phyloP scores from a whole-genome alignment of 768 basidiomycete genomes.

The Rhodotorula paludigena region DNA sequence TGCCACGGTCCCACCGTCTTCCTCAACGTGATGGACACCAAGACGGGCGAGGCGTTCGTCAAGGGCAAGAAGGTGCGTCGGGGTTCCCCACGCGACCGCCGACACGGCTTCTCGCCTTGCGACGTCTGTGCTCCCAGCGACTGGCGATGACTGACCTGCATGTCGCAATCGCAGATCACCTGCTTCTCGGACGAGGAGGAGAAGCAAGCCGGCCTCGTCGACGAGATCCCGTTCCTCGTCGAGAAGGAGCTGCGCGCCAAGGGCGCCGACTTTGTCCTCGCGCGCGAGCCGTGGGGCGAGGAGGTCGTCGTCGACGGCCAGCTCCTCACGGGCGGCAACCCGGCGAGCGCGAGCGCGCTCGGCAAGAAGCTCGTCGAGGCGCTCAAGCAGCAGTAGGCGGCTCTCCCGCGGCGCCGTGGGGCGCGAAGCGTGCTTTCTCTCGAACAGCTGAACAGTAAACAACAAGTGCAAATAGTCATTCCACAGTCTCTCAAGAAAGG shows the following conservation, averaged over 20 bases:
- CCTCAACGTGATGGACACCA: constrained; percentile 7
- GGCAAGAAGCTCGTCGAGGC: constrained; percentile 59
- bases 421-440: too few relatives aligned
- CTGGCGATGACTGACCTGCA: too few relatives aligned
- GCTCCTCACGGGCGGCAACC: constrained; percentile 72
- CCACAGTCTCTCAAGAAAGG: too few relatives aligned
- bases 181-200: constrained; percentile 73
- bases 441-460: too few relatives aligned
- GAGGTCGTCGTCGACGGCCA: constrained; percentile 53
- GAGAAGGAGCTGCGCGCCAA: constrained; percentile 62
- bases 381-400: constrained; percentile 44
- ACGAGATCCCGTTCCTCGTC: constrained; percentile 64
- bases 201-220: constrained; percentile 48
- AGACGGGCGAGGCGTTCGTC: constrained; percentile 15
- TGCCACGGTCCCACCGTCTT: constrained; percentile 62
- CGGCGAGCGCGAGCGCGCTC: constrained; percentile 58
- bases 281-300: constrained; percentile 57
- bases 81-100: constrained; percentile 31
- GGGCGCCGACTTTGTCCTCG: constrained; percentile 65
- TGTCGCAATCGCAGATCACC: constrained; percentile 55
- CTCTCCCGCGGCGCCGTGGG: too few relatives aligned
- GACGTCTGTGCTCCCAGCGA: too few relatives aligned
- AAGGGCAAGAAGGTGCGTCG: constrained; percentile 50
- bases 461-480: too few relatives aligned
- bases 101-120: too few relatives aligned